Conservation (phyloP, 2,329 filamentous ascomycete species). For the Hymenoscyphus occultus region DNA sequence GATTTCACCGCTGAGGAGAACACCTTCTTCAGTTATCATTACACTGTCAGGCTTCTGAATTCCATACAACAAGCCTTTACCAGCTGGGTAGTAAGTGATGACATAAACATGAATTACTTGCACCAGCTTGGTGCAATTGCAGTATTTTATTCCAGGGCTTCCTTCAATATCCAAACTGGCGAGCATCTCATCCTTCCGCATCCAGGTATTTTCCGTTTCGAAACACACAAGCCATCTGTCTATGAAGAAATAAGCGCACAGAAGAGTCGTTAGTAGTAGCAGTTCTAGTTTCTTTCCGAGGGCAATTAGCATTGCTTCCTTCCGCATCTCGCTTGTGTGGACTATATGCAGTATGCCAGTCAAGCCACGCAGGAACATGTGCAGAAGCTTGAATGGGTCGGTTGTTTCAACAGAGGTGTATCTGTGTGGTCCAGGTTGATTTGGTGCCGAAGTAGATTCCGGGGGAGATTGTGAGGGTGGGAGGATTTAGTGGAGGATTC, state of each 20-base stretch:
- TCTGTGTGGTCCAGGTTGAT: slow-evolving; percentile 1
- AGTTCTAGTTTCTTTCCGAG: neutral
- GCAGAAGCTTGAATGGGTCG: neutral
- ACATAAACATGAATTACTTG: no score
- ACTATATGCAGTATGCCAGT: neutral
- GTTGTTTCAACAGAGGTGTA: neutral
- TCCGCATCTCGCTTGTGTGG: slow-evolving; percentile 1
- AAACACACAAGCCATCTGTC: neutral
- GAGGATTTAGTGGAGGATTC: slow-evolving; percentile 11
- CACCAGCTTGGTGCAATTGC: no score
- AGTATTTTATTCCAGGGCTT: no score
- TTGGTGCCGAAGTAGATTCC: neutral
- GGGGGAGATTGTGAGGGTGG: neutral
- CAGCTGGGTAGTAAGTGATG: no score
- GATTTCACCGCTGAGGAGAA: no score
- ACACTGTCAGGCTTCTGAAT: no score
- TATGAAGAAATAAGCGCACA: neutral
- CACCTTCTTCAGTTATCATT: no score
- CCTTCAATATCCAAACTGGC: no score
- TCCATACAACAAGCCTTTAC: no score
- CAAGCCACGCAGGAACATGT: neutral
- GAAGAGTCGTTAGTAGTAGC: neutral
- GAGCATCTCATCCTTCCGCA: neutral
- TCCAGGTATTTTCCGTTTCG: neutral
- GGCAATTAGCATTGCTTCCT: slow-evolving; percentile 2